Conservation (phyloP, 805 yeast species). For the Starmera dryadoides region DNA sequence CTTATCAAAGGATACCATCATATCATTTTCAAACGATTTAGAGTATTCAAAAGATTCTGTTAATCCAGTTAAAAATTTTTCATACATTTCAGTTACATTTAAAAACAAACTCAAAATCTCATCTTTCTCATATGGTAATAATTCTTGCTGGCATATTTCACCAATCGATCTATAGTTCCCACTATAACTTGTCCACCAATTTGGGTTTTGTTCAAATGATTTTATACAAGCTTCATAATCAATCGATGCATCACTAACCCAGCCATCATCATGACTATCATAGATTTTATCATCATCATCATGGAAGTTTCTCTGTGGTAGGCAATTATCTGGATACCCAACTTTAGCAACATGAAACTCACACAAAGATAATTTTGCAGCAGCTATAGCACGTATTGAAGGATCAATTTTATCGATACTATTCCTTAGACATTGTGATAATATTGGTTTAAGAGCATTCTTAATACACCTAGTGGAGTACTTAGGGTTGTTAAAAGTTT, state of each 20-base stretch:
- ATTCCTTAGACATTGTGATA: slow-evolving; percentile 31
- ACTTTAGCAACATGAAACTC: slow-evolving; percentile 44
- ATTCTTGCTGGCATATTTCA: slow-evolving; percentile 44
- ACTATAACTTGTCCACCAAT: slow-evolving; percentile 71
- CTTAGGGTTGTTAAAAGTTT: slow-evolving; percentile 6
- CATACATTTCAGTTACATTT: slow-evolving; percentile 35
- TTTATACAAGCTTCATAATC: slow-evolving; percentile 30
- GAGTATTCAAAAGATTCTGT: slow-evolving; percentile 12
- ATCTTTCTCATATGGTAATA: slow-evolving; percentile 45
- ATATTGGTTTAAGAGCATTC: slow-evolving; percentile 30
- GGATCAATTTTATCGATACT: slow-evolving; percentile 33
- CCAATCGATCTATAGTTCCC: slow-evolving; percentile 54
- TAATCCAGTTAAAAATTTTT: slow-evolving; percentile 9
- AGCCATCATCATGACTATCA: slow-evolving; percentile 3
- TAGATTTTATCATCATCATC: slow-evolving; percentile 21
- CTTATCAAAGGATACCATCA: slow-evolving; percentile 24
- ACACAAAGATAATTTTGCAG: slow-evolving; percentile 44
- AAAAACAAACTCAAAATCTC: slow-evolving; percentile 38
- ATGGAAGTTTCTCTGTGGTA: background rate
- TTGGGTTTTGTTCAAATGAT: slow-evolving; percentile 36
- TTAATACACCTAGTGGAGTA: slow-evolving; percentile 26
- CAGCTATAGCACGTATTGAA: slow-evolving; percentile 28
- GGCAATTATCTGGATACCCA: slow-evolving; percentile 19
- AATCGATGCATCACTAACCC: slow-evolving; percentile 1
- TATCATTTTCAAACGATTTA: slow-evolving; percentile 14